Evolutionary conservation across 139 green algal species (phyloP).

Genomic region (Micractinium conductrix): DNA sequence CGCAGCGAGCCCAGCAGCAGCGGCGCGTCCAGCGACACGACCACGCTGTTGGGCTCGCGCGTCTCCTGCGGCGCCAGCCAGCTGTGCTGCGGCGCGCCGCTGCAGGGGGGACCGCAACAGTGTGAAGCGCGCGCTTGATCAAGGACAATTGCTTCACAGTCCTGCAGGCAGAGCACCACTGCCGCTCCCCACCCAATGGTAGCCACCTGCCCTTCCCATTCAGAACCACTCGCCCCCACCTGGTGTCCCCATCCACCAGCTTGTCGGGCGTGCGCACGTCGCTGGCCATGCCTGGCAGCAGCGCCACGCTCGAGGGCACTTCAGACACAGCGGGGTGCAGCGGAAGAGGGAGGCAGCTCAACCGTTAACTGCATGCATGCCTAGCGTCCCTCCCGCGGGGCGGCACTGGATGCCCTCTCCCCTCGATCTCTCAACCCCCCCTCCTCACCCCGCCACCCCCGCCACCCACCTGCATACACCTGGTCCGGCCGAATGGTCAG

Average conservation of each 20-base stretch:
- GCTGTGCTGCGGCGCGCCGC: constrained; percentile 31
- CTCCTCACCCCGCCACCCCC: neutral
- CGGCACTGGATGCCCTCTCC: too few species aligned
- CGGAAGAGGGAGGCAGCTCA: neutral
- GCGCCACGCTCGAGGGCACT: constrained; percentile 27
- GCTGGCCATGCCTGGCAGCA: constrained; percentile 38
- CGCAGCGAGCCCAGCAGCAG: constrained; percentile 39
- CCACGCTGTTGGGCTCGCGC: constrained; percentile 1
- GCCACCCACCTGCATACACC: neutral
- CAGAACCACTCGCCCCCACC: too few species aligned
- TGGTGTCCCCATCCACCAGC: constrained; percentile 36
- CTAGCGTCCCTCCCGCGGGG: too few species aligned
- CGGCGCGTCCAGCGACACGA: constrained; percentile 15
- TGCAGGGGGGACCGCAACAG: neutral
- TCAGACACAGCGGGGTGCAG: neutral
- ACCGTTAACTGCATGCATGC: neutral
- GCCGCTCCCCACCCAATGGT: too few species aligned
- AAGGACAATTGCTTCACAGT: neutral
- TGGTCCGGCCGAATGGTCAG: neutral
- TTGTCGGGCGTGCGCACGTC: constrained; percentile 46
- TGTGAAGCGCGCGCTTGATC: too few species aligned
- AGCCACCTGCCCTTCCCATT: too few species aligned
- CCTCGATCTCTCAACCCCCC: too few species aligned
- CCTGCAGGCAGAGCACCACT: neutral
- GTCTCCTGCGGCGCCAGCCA: constrained; percentile 44